phyloP scores from a whole-genome alignment of 345 rosid genomes.

The Laguncularia racemosa region DNA sequence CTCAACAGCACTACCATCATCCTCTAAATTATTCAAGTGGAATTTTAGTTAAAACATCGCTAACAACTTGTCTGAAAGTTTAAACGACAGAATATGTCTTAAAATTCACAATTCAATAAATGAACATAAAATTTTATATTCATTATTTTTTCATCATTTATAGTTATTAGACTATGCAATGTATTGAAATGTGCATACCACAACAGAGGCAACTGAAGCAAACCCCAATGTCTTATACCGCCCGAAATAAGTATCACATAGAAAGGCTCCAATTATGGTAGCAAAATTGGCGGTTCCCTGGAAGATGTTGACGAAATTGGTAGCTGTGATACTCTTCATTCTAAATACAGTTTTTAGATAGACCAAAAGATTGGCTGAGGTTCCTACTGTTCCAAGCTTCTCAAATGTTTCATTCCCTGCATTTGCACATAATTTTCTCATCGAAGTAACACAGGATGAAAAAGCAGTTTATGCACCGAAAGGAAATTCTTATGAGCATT shows the following conservation, averaged over 20 bases:
- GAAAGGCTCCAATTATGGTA: slow-evolving; percentile 56
- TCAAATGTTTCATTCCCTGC: slow-evolving; percentile 70
- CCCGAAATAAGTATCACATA: slow-evolving; percentile 68
- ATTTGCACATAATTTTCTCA: background rate
- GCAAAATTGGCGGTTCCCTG: slow-evolving; percentile 57
- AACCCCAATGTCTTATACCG: slow-evolving; percentile 54
- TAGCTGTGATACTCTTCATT: slow-evolving; percentile 62
- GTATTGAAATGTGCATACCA: slow-evolving; percentile 22
- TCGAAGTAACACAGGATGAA: background rate
- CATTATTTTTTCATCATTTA: too few species aligned
- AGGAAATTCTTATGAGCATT: too few species aligned
- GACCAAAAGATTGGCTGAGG: slow-evolving; percentile 38
- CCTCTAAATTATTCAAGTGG: too few species aligned
- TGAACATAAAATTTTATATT: too few species aligned
- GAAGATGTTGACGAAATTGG: slow-evolving; percentile 45
- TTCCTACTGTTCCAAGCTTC: slow-evolving; percentile 59
- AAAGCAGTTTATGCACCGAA: background rate
- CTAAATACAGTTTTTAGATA: slow-evolving; percentile 54
- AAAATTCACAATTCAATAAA: background rate
- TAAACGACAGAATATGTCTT: too few species aligned
- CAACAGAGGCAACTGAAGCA: slow-evolving; percentile 48
- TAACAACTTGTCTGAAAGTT: too few species aligned
- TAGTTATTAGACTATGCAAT: too few species aligned
- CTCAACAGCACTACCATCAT: too few species aligned
- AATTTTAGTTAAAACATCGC: too few species aligned